Conservation (phyloP, 164 flowering plant species). For the Aristolochia fimbriata region DNA sequence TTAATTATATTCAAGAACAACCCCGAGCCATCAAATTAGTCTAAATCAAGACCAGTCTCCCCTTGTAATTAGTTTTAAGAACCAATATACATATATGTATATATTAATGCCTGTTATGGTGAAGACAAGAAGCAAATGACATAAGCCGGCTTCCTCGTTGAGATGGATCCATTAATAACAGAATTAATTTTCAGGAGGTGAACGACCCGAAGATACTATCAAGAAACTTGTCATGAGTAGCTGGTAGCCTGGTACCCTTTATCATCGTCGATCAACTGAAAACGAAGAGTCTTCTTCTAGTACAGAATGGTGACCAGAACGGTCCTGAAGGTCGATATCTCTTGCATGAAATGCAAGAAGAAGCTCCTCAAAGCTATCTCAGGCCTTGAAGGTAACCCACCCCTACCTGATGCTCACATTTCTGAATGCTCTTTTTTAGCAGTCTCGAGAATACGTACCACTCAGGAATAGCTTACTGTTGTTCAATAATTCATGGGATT, state of each 20-base stretch:
- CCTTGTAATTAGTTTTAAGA: neutral
- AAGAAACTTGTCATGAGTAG: neutral
- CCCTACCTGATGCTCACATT: neutral
- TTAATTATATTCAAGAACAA: no score
- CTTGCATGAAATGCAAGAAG: conserved; percentile 56
- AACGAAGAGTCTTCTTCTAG: no score
- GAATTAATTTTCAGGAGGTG: conserved; percentile 5
- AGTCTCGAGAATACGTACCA: no score
- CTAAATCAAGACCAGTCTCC: no score
- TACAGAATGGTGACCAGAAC: conserved; percentile 58
- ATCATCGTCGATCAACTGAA: no score
- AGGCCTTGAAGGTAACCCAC: conserved; percentile 32
- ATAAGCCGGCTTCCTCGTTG: conserved; percentile 3
- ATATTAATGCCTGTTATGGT: no score
- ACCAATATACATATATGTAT: neutral
- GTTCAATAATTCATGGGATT: neutral
- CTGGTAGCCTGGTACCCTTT: neutral
- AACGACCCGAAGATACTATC: conserved; percentile 15
- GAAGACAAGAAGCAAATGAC: conserved; percentile 1
- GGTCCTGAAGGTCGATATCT: conserved; percentile 51
- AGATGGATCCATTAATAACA: neutral
- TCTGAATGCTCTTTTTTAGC: neutral
- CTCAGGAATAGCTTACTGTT: no score
- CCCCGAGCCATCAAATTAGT: no score
- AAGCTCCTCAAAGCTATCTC: conserved; percentile 47